Percentiles rank a stretch among this genome's conserved stretches.
phyloP scores from a whole-genome alignment of 306 rosid species.

The Luffa aegyptiaca region DNA sequence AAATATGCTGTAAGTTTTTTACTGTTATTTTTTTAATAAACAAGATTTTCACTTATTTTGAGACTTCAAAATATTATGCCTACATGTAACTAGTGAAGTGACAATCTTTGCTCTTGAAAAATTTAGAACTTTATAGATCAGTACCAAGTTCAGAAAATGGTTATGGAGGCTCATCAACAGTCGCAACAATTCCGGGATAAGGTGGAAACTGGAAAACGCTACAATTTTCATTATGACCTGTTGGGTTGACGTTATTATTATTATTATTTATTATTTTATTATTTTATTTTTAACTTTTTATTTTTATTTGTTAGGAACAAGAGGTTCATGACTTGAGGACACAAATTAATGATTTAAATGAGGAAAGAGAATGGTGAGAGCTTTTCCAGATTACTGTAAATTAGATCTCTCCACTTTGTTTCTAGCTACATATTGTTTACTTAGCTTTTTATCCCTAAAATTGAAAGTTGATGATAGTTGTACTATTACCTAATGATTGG shows the following conservation, averaged over 20 bases:
- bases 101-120: slow-evolving; percentile 17
- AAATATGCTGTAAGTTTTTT: slow-evolving; percentile 66
- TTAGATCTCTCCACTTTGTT: background rate
- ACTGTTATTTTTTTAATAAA: slow-evolving; percentile 1
- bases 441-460: background rate
- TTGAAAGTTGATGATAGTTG: slow-evolving; percentile 3
- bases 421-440: background rate
- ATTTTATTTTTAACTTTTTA: background rate
- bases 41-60: slow-evolving; percentile 22
- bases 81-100: slow-evolving; percentile 16
- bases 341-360: slow-evolving; percentile 49
- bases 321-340: slow-evolving; percentile 43
- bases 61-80: slow-evolving; percentile 3
- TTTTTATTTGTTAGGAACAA: slow-evolving; percentile 36
- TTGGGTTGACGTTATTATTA: background rate
- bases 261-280: background rate
- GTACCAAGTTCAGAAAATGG: slow-evolving; percentile 51
- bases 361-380: slow-evolving; percentile 73
- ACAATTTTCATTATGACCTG: background rate
- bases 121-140: slow-evolving; percentile 64
- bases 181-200: slow-evolving; percentile 47
- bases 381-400: background rate
- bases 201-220: slow-evolving; percentile 25
- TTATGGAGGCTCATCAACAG: slow-evolving; percentile 62
- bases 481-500: background rate